Evolutionary conservation across 495 filamentous ascomycete genomes (phyloP), one percentile per base, ranked within the genome.

Genomic region (Paragyromitra xinjiangensis): DNA sequence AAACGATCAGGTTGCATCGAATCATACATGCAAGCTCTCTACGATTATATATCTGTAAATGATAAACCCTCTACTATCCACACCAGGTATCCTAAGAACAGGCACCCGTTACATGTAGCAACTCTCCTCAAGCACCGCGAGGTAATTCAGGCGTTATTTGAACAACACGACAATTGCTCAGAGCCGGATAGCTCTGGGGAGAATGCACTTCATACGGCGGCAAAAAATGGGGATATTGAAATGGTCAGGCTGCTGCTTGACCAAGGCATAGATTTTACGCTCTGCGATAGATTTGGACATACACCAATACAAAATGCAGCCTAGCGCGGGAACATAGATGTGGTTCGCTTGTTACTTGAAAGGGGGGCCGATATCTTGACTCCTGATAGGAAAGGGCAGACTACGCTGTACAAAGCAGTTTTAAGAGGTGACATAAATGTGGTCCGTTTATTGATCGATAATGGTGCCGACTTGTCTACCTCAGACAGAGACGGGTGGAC

Each of bases 21-120:
- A 7, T 63, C 59, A 40, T 63, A 63, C 19, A 39, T 42, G 29
- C 59, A 63, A n/a, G 59, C 34, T 16, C 29, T 16, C n/a, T 14
- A 16, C 45, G 14, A 50, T n/a, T 50, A 16, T 50, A 34, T 34
- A 3, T 34, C 29, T 34, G 29, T 34, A 34, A 34, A 34, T 3
- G 29, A 34, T 12, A 19, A 3, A 22, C 14, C 29, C 16, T 19
- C 37, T 63, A 16, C 16, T 6, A 9, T n/a, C 6, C 40, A 63
- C 59, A 29, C 44, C 59, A 14, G 6, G 19, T 63, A 39, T 63
- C 29, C 59, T 16, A 63, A 63, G 22, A n/a, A n/a, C 16, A 37
- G 59, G 29, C 26, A 63, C 16, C 59, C 59, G 8, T 16, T 63
- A 4, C 59, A 63, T 14, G 14, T 63, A 7, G 59, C 59, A 40